Percentiles rank a stretch among this genome's conserved stretches.
Evolutionary conservation across 768 basidiomycete species (phyloP).

Genomic region (Russula lepida): DNA sequence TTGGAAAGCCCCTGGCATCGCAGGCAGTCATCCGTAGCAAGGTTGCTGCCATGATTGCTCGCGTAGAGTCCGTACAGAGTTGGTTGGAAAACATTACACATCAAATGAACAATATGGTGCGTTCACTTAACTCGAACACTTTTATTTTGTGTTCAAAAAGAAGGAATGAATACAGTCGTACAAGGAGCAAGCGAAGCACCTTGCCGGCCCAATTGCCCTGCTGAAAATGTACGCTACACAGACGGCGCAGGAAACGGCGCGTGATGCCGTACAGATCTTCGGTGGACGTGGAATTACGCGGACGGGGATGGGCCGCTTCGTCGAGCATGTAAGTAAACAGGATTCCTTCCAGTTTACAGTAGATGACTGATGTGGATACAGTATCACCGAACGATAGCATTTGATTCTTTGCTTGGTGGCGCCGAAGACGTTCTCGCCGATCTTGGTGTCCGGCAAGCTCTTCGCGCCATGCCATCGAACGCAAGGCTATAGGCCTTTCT

Average conservation of each 20-base stretch:
- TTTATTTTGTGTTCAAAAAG: conserved; percentile 22
- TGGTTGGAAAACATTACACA: conserved; percentile 85
- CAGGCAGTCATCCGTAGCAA: conserved; percentile 86
- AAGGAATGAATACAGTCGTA: conserved; percentile 37
- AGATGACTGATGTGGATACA: conserved; percentile 2
- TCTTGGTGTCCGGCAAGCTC: conserved; percentile 67
- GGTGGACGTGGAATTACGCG: conserved; percentile 80
- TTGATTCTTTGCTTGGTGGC: conserved; percentile 36
- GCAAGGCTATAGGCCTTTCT: conserved; percentile 8
- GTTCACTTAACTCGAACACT: conserved; percentile 15
- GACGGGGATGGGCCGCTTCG: conserved; percentile 69
- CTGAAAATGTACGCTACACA: conserved; percentile 73
- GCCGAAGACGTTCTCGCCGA: conserved; percentile 72
- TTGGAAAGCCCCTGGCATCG: conserved; percentile 77
- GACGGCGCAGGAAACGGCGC: conserved; percentile 69
- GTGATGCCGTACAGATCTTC: conserved; percentile 80
- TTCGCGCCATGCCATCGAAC: conserved; percentile 50
- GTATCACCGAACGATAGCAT: conserved; percentile 37
- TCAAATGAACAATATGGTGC: conserved; percentile 79
- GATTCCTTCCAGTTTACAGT: neutral
- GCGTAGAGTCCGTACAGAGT: conserved; percentile 70
- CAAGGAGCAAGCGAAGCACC: conserved; percentile 59
- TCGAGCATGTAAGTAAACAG: conserved; percentile 52
- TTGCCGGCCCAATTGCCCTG: conserved; percentile 76
- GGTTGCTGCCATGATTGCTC: conserved; percentile 83